phyloP scores from a whole-genome alignment of 345 rosid genomes.

The Turritis glabra region DNA sequence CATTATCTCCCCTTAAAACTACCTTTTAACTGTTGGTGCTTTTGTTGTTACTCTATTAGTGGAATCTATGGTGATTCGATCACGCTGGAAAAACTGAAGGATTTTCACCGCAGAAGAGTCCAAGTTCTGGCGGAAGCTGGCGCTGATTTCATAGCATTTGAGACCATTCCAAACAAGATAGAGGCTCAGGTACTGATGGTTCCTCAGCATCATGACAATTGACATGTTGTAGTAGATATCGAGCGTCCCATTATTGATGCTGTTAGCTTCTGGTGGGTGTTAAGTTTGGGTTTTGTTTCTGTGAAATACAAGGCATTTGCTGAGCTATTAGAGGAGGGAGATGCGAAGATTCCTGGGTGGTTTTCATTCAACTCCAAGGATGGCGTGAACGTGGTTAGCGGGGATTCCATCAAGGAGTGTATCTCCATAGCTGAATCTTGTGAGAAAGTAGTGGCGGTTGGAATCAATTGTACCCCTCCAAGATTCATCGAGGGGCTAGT shows the following conservation, averaged over 20 bases:
- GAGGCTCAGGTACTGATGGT: conserved; percentile 71
- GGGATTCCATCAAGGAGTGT: conserved; percentile 69
- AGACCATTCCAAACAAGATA: conserved; percentile 77
- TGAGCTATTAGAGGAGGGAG: conserved; percentile 68
- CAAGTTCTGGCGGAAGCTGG: conserved; percentile 67
- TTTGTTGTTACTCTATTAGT: conserved; percentile 42
- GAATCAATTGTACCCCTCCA: conserved; percentile 89
- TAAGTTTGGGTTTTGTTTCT: conserved; percentile 3
- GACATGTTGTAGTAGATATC: neutral
- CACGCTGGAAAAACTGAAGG: conserved; percentile 57
- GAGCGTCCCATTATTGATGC: neutral
- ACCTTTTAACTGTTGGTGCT: conserved; percentile 3
- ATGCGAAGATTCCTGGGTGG: conserved; percentile 68
- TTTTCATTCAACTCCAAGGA: conserved; percentile 78
- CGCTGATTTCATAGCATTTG: conserved; percentile 79
- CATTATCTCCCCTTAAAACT: neutral
- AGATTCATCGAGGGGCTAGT: conserved; percentile 68
- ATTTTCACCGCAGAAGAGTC: conserved; percentile 74
- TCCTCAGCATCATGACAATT: neutral
- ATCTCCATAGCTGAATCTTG: conserved; percentile 61
- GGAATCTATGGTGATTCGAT: conserved; percentile 65
- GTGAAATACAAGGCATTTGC: conserved; percentile 56
- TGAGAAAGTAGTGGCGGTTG: conserved; percentile 68
- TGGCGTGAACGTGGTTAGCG: conserved; percentile 75
- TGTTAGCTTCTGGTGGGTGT: conserved; percentile 6